Evolutionary conservation across 163 green algal species (phyloP), one percentile per base, ranked within the genome.

Genomic region (Prototheca wickerhamii): DNA sequence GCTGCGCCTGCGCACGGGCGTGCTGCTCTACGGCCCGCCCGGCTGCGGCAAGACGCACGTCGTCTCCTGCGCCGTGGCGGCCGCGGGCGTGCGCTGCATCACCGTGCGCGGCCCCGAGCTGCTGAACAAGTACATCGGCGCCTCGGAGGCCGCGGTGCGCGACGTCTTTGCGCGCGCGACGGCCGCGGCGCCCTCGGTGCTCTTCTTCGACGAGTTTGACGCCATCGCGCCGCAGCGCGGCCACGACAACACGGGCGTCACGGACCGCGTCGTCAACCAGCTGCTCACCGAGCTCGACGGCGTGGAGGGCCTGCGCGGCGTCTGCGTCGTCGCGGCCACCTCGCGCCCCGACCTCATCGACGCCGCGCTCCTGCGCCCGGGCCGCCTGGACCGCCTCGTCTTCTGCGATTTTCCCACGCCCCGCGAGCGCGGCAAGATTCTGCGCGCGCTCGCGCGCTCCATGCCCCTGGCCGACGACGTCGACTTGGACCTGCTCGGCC

Each of bases 121-220:
- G 61, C 82, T 99, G 1, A 97, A 97, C 82, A 99, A 98, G 77
- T 99, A 98, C 78, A 96, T 98, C 60, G 93, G 93, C n/a, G 86
- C 87, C 21, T 89, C 70, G 42, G 93, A 99, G 77, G 89, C 91
- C n/a, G 81, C 79, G 23, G 87, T 98, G 55, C 75, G 93, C 0
- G 86, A 91, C 37, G 68, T 95, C 31, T 99, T 99, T 76, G 61
- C 68, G 21, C 79, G 85, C 7, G 93, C 93, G 1, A 52, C 77
- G 3, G 79, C 82, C 2, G 90, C 91, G 3, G 89, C 90, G 2
- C 93, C 93, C 4, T 95, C 86, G 67, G 81, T 95, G 33, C 84
- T 99, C 15, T 98, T 98, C 75, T 99, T 99, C 69, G 93, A 99
- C 62, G 93, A 98, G 77, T 95, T 98, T 73, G 93, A 98, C 68